Base-by-base conservation (phyloP, 2,329 filamentous ascomycete genomes). In the Diaporthe vaccinii region DNA sequence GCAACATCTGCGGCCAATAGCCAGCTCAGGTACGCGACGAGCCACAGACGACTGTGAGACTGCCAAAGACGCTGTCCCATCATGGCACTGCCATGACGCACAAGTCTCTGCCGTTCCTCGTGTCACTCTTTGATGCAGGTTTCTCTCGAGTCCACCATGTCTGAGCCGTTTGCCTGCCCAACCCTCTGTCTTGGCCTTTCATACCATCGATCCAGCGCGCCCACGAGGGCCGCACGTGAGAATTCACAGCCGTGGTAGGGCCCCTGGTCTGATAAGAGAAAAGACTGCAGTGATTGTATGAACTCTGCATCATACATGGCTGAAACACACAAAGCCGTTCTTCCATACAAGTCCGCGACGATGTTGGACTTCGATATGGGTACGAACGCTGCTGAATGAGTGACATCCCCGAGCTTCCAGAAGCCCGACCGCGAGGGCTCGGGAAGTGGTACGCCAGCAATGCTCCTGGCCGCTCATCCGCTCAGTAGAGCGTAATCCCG, bases 31-130 rank as follows among this genome's bases (percentile, higher is more conserved):
- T 76, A 76, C 72, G 73, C 75, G 75, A 76, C 8, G 73, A 58
- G 46, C 68, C 75, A 76, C 75, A 76, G 68, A 34, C 53, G 51
- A 71, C 44, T 69, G 75, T 76, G 75, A 74, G 72, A 76, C 75
- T 69, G 46, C 53, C 49, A 72, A 65, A 75, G 55, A 55, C 44
- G 72, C 69, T 70, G 75, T 72, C 53, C 68, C 53, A 72, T 68
- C 58, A 68, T 31, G 75, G 53, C 17, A 25, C 17, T 15, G 44
- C 15, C n/a, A 55, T 67, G 41, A 22, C 46, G 46, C 46, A 62
- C 73, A 73, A 28, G 59, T 55, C 46, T 61, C 22, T 74, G 53
- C 69, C 62, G 74, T 58, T 49, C 61, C 61, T 55, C 39, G 46
- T 73, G 15, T 68, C 70, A 51, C 71, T 44, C 65, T 51, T 46